phyloP scores from a whole-genome alignment of 352 stramenopile species.

The Globisporangium middletonii region DNA sequence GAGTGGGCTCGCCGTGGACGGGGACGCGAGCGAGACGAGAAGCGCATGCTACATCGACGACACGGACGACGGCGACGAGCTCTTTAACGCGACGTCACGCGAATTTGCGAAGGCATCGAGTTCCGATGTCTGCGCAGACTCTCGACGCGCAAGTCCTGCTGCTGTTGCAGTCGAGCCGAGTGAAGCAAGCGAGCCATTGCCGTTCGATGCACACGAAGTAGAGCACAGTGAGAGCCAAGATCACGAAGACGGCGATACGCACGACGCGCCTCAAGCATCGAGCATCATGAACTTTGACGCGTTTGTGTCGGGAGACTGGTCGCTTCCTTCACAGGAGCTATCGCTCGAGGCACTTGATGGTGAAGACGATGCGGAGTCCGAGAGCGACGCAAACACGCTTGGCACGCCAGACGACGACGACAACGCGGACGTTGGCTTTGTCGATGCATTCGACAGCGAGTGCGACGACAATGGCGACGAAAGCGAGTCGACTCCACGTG shows the following conservation, averaged over 20 bases:
- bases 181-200: not conserved
- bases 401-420: slow-evolving; percentile 4
- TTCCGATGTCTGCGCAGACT: too few relatives aligned
- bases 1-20: not conserved
- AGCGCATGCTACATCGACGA: not conserved
- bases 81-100: slow-evolving; percentile 1
- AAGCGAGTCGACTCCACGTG: not conserved
- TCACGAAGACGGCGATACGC: too few relatives aligned
- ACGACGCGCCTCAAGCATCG: not conserved
- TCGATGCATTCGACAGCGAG: slow-evolving; percentile 5
- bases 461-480: not conserved
- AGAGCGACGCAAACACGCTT: slow-evolving; percentile 2
- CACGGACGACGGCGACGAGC: not conserved
- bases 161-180: not conserved
- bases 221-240: too few relatives aligned
- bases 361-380: not conserved
- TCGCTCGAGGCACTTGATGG: not conserved
- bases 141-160: too few relatives aligned
- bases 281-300: slow-evolving; percentile 17
- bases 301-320: slow-evolving; percentile 9
- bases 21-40: not conserved
- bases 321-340: not conserved
- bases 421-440: not conserved
- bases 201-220: not conserved
- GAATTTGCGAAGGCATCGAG: too few relatives aligned